Conservation (phyloP, 805 yeast genomes). For the Yamadazyma philogaea region DNA sequence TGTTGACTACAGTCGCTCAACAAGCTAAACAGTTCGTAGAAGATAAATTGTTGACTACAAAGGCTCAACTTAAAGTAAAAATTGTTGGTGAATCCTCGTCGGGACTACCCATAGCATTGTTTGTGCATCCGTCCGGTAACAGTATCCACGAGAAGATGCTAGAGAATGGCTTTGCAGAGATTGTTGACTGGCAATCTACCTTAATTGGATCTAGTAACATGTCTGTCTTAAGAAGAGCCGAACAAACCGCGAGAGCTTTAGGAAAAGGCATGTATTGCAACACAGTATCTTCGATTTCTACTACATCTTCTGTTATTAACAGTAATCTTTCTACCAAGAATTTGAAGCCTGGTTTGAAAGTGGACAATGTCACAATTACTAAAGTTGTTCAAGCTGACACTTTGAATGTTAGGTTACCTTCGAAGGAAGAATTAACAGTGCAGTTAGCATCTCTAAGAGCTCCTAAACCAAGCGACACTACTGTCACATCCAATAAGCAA, state of each 20-base stretch:
- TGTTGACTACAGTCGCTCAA: constrained; percentile 44
- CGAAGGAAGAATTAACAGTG: constrained; percentile 56
- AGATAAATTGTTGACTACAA: constrained; percentile 57
- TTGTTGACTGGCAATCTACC: constrained; percentile 77
- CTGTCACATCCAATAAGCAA: constrained; percentile 33
- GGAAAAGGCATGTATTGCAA: constrained; percentile 49
- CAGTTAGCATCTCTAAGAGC: constrained; percentile 75
- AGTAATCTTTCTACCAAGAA: constrained; percentile 16
- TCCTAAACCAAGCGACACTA: constrained; percentile 63
- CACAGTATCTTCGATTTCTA: constrained; percentile 24
- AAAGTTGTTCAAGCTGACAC: constrained; percentile 71
- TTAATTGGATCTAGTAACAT: constrained; percentile 63
- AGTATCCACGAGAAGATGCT: constrained; percentile 67
- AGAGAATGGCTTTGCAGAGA: constrained; percentile 67
- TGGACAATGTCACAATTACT: constrained; percentile 52
- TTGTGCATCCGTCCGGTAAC: constrained; percentile 71
- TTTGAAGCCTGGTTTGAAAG: constrained; percentile 45
- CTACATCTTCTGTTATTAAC: constrained; percentile 17
- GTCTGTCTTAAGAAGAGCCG: constrained; percentile 61
- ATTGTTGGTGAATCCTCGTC: constrained; percentile 59
- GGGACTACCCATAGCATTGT: constrained; percentile 58
- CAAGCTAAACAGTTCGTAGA: constrained; percentile 66
- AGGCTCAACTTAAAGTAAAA: constrained; percentile 48
- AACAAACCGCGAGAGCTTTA: constrained; percentile 56
- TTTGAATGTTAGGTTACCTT: constrained; percentile 47